These are phyloP conservation scores for Cylindrotheca closterium DNA, from an alignment of 108 stramenopile species.

Conservation along the genomic window DNA sequence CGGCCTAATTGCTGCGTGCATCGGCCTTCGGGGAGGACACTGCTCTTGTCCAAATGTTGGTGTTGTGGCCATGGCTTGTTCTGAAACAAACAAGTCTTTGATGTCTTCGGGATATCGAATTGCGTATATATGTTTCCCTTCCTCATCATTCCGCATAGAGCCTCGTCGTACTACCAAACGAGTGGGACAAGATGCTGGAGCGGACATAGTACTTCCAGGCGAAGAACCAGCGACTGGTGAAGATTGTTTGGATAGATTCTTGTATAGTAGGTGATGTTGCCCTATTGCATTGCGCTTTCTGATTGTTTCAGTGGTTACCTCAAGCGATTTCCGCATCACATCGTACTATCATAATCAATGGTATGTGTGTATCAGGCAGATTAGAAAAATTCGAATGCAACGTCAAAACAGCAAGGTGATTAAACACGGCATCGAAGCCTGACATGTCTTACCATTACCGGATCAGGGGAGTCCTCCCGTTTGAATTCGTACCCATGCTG, in stretches of 20 bases:
- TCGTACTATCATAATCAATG: constrained; percentile 29
- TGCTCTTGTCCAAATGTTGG: constrained; percentile 17
- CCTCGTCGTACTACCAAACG: constrained; percentile 35
- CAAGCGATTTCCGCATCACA: constrained; percentile 32
- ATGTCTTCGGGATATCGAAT: constrained; percentile 43
- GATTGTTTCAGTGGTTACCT: constrained; percentile 10
- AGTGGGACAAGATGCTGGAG: constrained; percentile 20
- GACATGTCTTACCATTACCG: constrained; percentile 14
- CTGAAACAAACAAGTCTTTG: constrained; percentile 12
- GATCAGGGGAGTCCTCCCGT: constrained; percentile 33
- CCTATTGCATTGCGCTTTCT: constrained; percentile 21
- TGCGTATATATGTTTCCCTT: constrained; percentile 48
- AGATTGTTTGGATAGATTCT: constrained; percentile 15
- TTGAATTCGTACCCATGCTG: constrained; percentile 3
- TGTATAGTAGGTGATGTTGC: constrained; percentile 33
- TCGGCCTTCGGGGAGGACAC: constrained; percentile 5
- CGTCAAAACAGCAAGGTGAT: too few relatives aligned
- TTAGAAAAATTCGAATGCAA: too few relatives aligned
- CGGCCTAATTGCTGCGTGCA: too few relatives aligned
- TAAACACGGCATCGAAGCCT: too few relatives aligned
- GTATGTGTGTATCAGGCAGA: too few relatives aligned
- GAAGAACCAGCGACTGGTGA: background rate
- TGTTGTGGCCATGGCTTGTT: constrained; percentile 12
- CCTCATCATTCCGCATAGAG: constrained; percentile 22
- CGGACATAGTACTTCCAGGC: constrained; percentile 1